phyloP scores from a whole-genome alignment of 2,329 filamentous ascomycete genomes.

The Alternaria consortialis region DNA sequence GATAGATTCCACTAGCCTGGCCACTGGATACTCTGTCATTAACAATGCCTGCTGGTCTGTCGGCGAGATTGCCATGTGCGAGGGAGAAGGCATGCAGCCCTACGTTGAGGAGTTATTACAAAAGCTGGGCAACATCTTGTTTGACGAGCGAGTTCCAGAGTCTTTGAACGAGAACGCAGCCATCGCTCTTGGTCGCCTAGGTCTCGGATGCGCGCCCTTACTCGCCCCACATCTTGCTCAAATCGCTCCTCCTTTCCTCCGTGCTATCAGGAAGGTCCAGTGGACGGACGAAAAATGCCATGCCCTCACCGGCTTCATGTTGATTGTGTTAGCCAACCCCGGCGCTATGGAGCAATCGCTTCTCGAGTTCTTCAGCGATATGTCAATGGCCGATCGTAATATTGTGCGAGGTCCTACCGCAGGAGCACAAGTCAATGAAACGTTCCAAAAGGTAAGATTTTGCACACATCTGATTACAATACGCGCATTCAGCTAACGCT shows the following conservation, averaged over 20 bases:
- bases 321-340: slow-evolving; percentile 85
- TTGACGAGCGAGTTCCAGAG: slow-evolving; percentile 83
- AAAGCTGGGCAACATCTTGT: slow-evolving; percentile 81
- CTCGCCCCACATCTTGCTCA: slow-evolving; percentile 80
- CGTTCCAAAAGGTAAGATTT: slow-evolving; percentile 71
- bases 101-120: slow-evolving; percentile 81
- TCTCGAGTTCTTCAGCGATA: slow-evolving; percentile 81
- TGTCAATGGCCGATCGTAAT: slow-evolving; percentile 74
- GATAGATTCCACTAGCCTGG: slow-evolving; percentile 79
- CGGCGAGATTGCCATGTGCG: slow-evolving; percentile 87
- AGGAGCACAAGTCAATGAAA: slow-evolving; percentile 69
- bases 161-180: slow-evolving; percentile 93
- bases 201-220: slow-evolving; percentile 77
- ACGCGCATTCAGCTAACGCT: slow-evolving; percentile 16
- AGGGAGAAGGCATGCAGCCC: slow-evolving; percentile 75
- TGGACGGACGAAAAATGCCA: slow-evolving; percentile 94
- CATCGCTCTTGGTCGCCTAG: slow-evolving; percentile 88
- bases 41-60: slow-evolving; percentile 99
- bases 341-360: slow-evolving; percentile 90
- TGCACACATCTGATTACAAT: neutral
- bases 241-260: slow-evolving; percentile 84
- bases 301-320: slow-evolving; percentile 88
- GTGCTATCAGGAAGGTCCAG: slow-evolving; percentile 82
- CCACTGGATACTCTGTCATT: slow-evolving; percentile 87
- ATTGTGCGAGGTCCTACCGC: slow-evolving; percentile 62